Evolutionary conservation across 306 rosid species (phyloP), one percentile per base, ranked within the genome.

Genomic region (Rosa persica): DNA sequence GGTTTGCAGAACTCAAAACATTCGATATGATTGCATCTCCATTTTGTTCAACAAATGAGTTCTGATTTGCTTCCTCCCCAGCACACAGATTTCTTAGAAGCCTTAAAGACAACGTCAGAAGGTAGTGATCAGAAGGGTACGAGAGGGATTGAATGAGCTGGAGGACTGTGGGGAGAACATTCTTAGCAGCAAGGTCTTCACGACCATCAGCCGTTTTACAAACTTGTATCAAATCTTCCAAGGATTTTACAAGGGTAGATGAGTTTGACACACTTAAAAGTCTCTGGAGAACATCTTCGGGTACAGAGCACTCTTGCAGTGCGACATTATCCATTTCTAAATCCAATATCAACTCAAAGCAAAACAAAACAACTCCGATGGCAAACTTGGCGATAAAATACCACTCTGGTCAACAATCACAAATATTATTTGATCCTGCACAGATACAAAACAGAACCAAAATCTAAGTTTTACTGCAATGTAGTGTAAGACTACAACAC

Each of bases 61-160:
- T 72, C 77, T 89, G 94, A 62, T 88, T 89, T 12, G 79, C 70
- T 61, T 75, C 8, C 84, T 91, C 94, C 12, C 96, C 94, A 0
- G 93, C 98, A 76, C 93, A 93, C 22, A 93, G 78, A 77, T 93
- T 90, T 82, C 94, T 82, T 16, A 91, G 77, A 6, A 89, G 90
- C 86, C 85, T 90, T 36, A 90, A 78, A 67, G 88, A 85, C 69
- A 79, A 55, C 15, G 84, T n/a, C 34, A 86, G 83, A 82, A 69
- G 65, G 27, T 62, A 30, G 34, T 38, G 38, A 58, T 72, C 76
- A 5, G 85, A 80, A 57, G 81, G 69, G 75, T 44, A 60, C 57
- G 73, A 54, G 61, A 82, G 78, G 10, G 76, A 72, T 12, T 70
- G 80, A 49, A 83, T 42, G 4, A 89, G 83, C 47, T 62, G 79